These are phyloP conservation scores for Eimeria sp. DNA, from an alignment of 169 alveolate species.

Conservation along the genomic window DNA sequence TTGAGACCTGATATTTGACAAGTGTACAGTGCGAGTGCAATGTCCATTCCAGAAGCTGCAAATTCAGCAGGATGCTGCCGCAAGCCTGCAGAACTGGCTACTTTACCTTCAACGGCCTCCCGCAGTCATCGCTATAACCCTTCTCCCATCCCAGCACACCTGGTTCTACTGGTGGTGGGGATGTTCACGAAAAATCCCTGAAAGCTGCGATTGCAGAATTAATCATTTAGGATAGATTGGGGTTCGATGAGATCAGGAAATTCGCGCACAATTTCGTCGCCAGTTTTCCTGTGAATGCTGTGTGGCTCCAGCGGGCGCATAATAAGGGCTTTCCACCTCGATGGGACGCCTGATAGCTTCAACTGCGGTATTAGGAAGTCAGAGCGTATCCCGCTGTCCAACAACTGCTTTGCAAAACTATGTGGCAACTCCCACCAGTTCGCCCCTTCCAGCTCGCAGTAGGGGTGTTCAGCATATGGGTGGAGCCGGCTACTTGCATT, in stretches of 20 bases:
- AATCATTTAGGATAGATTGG: not conserved
- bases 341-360: not conserved
- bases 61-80: not conserved
- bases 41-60: not conserved
- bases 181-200: too few species aligned
- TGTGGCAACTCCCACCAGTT: not conserved
- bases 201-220: not conserved
- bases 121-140: not conserved
- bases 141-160: not conserved
- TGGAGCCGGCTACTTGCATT: too few species aligned
- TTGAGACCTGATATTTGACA: not conserved
- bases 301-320: not conserved
- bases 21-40: not conserved
- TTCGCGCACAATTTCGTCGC: not conserved
- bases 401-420: not conserved
- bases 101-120: not conserved
- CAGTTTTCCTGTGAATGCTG: not conserved
- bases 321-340: not conserved
- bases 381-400: not conserved
- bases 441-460: not conserved
- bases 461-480: not conserved
- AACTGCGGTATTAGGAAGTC: not conserved
- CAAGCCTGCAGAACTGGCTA: not conserved
- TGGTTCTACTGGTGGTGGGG: not conserved
- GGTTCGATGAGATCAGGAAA: not conserved